Evolutionary conservation across 495 filamentous ascomycete genomes (phyloP), one percentile per base, ranked within the genome.

Genomic region (Letharia columbiana): DNA sequence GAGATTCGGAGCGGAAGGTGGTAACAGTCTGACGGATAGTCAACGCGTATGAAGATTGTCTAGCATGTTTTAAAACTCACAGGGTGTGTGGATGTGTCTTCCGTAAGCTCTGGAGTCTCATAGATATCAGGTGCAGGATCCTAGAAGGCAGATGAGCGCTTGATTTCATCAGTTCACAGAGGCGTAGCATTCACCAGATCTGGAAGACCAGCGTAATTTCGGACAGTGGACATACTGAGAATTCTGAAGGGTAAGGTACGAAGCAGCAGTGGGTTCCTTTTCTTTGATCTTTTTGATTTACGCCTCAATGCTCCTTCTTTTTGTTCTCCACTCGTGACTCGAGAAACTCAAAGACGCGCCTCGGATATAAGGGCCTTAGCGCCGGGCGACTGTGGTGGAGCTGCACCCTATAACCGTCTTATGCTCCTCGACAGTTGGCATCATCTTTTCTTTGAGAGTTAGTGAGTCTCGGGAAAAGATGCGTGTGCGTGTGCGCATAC

Each of bases 91-190:
- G 91, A 96, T 61, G 82, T 87, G 73, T 94, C 92, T 71, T 96
- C 91, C 35, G 85, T 91, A 69, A 96, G 79, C 66, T 94, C 91
- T 71, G 92, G 92, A 58, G 92, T 96, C 78, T 96, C 92, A 78
- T 97, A 97, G 71, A 95, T 89, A 73, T 96, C 92, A 75, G 92
- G 92, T 35, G 91, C 90, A 35, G 85, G 87, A 73, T 97, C 92
- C 91, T 94, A 67, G 41, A 67, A 44, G 59, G 56, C 31, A 54
- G 61, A 63, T 75, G 62, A 75, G 67, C 61, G 41, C 42, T 54
- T 41, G 42, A 9, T 52, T 12, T 6, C 18, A n/a, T 6, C 17
- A 15, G 35, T 45, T 42, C 31, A 47, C 11, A 33, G 35, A 9
- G 39, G 18, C 17, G 39, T 12, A n/a, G 23, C n/a, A 72, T 82